These are phyloP conservation scores for Penicillium paradoxum DNA, from an alignment of 495 filamentous ascomycete genomes.

Conservation along the genomic window DNA sequence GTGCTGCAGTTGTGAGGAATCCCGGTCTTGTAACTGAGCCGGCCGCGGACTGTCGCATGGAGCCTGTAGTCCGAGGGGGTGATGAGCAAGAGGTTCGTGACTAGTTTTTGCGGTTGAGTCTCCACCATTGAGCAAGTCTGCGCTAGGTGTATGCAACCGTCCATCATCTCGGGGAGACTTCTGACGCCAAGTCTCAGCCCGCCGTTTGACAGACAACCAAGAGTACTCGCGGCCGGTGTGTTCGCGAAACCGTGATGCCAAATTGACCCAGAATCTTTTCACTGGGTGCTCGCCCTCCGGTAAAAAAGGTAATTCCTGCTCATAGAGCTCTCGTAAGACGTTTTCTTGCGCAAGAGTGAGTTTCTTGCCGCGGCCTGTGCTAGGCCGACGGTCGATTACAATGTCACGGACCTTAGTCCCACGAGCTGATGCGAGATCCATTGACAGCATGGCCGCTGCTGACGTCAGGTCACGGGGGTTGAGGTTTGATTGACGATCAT, in stretches of 20 bases:
- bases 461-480: neutral
- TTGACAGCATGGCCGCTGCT: neutral
- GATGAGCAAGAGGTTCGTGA: neutral
- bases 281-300: neutral
- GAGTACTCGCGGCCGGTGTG: neutral
- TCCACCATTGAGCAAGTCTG: too few species aligned
- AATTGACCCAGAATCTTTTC: slow-evolving; percentile 1
- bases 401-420: neutral
- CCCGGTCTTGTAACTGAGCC: neutral
- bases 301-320: neutral
- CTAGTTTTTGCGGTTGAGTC: neutral
- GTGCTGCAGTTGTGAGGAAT: neutral
- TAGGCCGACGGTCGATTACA: neutral
- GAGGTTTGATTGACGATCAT: neutral
- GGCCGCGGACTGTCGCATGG: neutral
- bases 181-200: neutral
- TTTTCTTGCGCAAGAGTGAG: neutral
- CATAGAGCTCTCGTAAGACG: neutral
- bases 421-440: neutral
- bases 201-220: slow-evolving; percentile 2
- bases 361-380: slow-evolving; percentile 1
- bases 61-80: neutral
- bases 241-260: neutral
- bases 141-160: neutral
- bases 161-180: neutral